These are phyloP conservation scores for Metschnikowia baotianmanensis DNA, from an alignment of 805 yeast genomes.

Conservation along the genomic window DNA sequence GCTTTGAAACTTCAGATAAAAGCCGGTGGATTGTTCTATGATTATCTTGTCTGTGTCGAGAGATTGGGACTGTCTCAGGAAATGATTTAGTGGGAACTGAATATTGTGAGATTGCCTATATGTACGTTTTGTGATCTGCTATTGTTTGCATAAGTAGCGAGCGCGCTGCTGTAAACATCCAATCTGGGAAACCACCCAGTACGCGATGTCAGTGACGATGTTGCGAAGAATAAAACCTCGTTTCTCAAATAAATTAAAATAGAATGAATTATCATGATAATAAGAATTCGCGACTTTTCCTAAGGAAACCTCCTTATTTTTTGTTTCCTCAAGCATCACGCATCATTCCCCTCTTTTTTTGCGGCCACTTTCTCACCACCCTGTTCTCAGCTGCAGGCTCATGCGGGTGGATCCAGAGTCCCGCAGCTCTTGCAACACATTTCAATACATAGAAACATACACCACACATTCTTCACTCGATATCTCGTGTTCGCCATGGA, in stretches of 20 bases:
- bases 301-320: too few relatives aligned
- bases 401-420: not conserved
- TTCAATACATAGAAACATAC: too few relatives aligned
- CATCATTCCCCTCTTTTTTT: not conserved
- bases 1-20: too few relatives aligned
- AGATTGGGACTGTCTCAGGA: too few relatives aligned
- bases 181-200: not conserved
- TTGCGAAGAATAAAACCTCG: too few relatives aligned
- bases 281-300: too few relatives aligned
- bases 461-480: not conserved
- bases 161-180: not conserved
- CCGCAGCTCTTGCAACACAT: slow-evolving; percentile 1
- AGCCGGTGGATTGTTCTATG: too few relatives aligned
- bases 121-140: not conserved
- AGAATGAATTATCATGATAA: too few relatives aligned
- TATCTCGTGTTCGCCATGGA: slow-evolving; percentile 12
- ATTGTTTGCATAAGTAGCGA: not conserved
- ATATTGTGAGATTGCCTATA: not conserved
- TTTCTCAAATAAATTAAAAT: not conserved
- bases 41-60: too few relatives aligned
- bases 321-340: too few relatives aligned
- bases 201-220: not conserved
- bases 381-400: not conserved
- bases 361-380: not conserved
- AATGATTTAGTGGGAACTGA: too few relatives aligned